Evolutionary conservation across 2,329 filamentous ascomycete species (phyloP).

Genomic region (Davidsoniella australis): DNA sequence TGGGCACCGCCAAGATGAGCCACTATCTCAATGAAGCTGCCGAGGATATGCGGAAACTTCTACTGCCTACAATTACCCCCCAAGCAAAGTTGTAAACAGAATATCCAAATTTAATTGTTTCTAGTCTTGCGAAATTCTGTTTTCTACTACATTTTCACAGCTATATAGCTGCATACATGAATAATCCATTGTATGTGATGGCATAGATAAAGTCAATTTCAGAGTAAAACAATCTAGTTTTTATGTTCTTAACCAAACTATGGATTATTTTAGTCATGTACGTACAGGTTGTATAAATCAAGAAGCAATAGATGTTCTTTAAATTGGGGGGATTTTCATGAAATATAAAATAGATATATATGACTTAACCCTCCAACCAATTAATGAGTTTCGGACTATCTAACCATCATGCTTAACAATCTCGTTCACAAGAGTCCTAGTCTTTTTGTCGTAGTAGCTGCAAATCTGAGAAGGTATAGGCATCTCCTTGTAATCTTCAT

Average conservation of each 20-base stretch:
- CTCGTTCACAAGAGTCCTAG: slow-evolving; percentile 70
- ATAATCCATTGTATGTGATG: too few species aligned
- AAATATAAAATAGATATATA: neutral
- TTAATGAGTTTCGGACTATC: slow-evolving; percentile 1
- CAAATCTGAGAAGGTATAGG: slow-evolving; percentile 82
- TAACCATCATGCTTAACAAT: slow-evolving; percentile 90
- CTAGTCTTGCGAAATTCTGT: too few species aligned
- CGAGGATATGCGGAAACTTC: slow-evolving; percentile 69
- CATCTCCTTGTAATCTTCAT: slow-evolving; percentile 71
- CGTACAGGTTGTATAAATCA: too few species aligned
- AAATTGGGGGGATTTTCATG: too few species aligned
- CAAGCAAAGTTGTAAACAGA: slow-evolving; percentile 68
- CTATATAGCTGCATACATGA: too few species aligned
- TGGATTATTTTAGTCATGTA: too few species aligned
- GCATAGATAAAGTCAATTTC: too few species aligned
- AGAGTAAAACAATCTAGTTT: too few species aligned
- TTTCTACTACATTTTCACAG: too few species aligned
- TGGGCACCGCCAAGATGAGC: slow-evolving; percentile 85
- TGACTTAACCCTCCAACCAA: neutral
- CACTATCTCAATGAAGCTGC: slow-evolving; percentile 92
- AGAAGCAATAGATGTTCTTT: too few species aligned
- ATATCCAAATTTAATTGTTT: too few species aligned
- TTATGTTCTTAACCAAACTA: too few species aligned
- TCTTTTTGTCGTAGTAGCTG: slow-evolving; percentile 49
- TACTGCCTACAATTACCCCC: slow-evolving; percentile 61